phyloP scores from a whole-genome alignment of 106 monocot species.

The Posidonia australis region DNA sequence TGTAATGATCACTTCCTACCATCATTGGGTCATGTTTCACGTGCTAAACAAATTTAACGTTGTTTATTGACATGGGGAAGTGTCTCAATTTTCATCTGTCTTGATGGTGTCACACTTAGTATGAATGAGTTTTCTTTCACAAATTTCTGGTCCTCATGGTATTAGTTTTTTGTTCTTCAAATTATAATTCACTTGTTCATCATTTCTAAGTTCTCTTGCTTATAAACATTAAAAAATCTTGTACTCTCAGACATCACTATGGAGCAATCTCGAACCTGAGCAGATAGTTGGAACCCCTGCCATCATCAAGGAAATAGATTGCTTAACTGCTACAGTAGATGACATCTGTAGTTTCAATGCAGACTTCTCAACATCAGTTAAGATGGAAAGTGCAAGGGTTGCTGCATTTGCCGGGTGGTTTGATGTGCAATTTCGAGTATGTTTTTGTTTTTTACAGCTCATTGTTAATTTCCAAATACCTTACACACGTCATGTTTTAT shows the following conservation, averaged over 20 bases:
- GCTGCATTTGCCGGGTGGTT: slow-evolving; percentile 97
- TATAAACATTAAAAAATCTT: background rate
- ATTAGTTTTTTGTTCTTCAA: background rate
- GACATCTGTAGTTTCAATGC: slow-evolving; percentile 49
- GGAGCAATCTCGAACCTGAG: slow-evolving; percentile 78
- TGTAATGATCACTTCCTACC: no score
- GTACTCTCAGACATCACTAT: slow-evolving; percentile 67
- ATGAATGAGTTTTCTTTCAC: no score
- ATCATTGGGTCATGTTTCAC: no score
- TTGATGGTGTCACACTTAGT: no score
- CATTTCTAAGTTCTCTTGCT: background rate
- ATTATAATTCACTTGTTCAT: background rate
- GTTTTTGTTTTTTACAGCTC: slow-evolving; percentile 6
- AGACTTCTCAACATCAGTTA: slow-evolving; percentile 38
- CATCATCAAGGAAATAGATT: slow-evolving; percentile 82
- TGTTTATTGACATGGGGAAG: no score
- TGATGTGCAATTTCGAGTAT: slow-evolving; percentile 96
- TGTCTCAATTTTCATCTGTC: no score
- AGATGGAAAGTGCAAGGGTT: slow-evolving; percentile 36
- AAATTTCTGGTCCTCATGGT: no score
- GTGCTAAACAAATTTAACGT: no score
- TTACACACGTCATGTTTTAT: background rate
- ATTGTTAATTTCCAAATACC: background rate
- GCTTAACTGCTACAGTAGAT: slow-evolving; percentile 76
- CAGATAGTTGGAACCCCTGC: slow-evolving; percentile 66